phyloP scores from a whole-genome alignment of 176 grass and related monocot species.

The Carex myosuroides region DNA sequence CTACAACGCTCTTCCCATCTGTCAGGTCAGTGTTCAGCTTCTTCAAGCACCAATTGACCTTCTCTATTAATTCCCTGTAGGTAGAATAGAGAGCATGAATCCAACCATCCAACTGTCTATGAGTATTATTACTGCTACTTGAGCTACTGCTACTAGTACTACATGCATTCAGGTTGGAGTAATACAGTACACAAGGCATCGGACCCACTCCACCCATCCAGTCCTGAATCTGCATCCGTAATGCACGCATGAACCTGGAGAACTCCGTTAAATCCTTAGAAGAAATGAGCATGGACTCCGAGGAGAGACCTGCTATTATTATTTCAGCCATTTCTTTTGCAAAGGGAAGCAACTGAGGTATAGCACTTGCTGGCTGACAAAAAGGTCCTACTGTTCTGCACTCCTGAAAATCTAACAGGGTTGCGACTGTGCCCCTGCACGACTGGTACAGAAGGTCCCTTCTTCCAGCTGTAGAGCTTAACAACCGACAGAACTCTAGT shows the following conservation, averaged over 20 bases:
- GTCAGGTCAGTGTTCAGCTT: constrained; percentile 51
- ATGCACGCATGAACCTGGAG: constrained; percentile 58
- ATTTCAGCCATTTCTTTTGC: constrained; percentile 41
- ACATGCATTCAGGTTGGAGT: constrained; percentile 11
- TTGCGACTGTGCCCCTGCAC: constrained; percentile 50
- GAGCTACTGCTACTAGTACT: constrained; percentile 16
- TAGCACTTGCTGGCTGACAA: constrained; percentile 33
- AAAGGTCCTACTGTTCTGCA: constrained; percentile 13
- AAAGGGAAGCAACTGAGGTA: constrained; percentile 61
- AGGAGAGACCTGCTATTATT: constrained; percentile 44
- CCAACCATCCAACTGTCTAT: constrained; percentile 51
- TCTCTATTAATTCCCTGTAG: constrained; percentile 50
- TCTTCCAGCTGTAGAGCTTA: constrained; percentile 32
- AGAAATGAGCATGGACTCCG: constrained; percentile 34
- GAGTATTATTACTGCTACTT: constrained; percentile 19
- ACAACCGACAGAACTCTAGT: constrained; percentile 61
- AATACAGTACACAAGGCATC: constrained; percentile 36
- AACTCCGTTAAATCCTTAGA: constrained; percentile 55
- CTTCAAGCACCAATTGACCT: constrained; percentile 55
- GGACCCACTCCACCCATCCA: constrained; percentile 34
- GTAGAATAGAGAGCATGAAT: constrained; percentile 45
- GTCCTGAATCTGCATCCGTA: constrained; percentile 33
- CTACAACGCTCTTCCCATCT: constrained; percentile 30
- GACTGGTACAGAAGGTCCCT: constrained; percentile 48
- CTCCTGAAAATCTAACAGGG: constrained; percentile 29